A percentile compares a stretch with the other conserved stretches of the same genome.
These are phyloP conservation scores for Annulohypoxylon nitens DNA, from an alignment of 495 filamentous ascomycete genomes.

Conservation along the genomic window DNA sequence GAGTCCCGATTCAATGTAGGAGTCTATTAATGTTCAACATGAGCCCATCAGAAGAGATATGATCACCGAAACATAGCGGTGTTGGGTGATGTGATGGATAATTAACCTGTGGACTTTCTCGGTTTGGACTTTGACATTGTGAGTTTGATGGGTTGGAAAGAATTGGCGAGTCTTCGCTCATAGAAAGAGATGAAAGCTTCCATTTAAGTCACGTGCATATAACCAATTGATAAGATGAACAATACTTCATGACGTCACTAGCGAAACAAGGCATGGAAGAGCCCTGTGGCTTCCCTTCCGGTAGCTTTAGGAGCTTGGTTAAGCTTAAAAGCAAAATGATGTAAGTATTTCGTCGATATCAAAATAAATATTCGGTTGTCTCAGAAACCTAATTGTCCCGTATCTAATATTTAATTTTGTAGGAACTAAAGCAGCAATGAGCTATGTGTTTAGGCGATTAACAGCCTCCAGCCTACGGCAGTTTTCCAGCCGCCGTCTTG, in stretches of 20 bases:
- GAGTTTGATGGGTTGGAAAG: background rate
- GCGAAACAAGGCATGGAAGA: slow-evolving; percentile 21
- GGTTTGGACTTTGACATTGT: background rate
- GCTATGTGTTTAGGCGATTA: slow-evolving; percentile 49
- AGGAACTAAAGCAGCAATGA: slow-evolving; percentile 49
- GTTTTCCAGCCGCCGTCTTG: slow-evolving; percentile 28
- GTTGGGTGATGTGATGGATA: background rate
- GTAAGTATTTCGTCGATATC: slow-evolving; percentile 14
- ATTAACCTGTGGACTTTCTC: background rate
- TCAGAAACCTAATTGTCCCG: background rate
- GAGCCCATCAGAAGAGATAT: background rate
- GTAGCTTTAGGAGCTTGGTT: slow-evolving; percentile 22
- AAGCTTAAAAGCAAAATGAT: background rate
- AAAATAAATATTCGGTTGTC: background rate
- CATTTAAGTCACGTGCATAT: slow-evolving; percentile 7
- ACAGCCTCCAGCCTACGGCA: slow-evolving; percentile 41
- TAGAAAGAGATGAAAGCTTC: background rate
- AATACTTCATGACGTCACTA: slow-evolving; percentile 33
- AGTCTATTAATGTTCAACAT: background rate
- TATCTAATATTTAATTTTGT: background rate
- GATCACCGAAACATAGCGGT: background rate
- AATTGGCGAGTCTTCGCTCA: background rate
- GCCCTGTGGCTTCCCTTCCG: background rate
- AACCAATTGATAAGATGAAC: background rate
- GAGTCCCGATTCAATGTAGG: background rate